Evolutionary conservation across 495 filamentous ascomycete genomes (phyloP), one percentile per base, ranked within the genome.

Genomic region (Parathielavia appendiculata): DNA sequence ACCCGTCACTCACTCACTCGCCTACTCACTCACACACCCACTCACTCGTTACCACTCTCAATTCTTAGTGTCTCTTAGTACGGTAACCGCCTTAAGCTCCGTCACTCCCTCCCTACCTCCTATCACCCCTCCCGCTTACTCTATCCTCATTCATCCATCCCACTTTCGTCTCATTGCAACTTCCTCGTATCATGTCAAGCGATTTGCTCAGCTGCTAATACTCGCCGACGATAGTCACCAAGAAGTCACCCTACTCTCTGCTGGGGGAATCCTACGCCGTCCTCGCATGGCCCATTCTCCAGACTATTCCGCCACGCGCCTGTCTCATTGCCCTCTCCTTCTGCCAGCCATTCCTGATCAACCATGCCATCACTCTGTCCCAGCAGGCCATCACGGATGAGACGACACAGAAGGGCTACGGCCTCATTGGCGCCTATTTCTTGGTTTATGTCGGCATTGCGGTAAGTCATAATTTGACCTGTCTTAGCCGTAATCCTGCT

Each of bases 311-410:
- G 4, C 82, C 85, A 4, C 69, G 83, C 34, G 66, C 79, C 2
- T 78, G 70, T 38, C 73, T 83, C 4, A 82, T 80, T 20, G 85
- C 73, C 0, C 83, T 88, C 66, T 80, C 73, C 51, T 81, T 85
- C 58, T 80, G 77, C 41, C 86, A 88, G 63, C 86, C 86, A 4
- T 75, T 89, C 45, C 74, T 89, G 20, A 75, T 89, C 14, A 74
- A 81, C 46, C 70, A 79, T 11, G 78, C 81, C 0, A 73, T 87
- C 17, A 63, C 61, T 8, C 78, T 72, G 14, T 68, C 68, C n/a
- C 68, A 66, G 12, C 59, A 65, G 32, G 43, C 54, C n/a, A 57
- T 70, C 53, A 63, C 60, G 35, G 36, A 54, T 57, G 63, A 61
- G 17, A 56, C 50, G 75, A 84, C 57, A 58, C 63, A 68, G 35